phyloP scores from a whole-genome alignment of 139 green algal genomes.

The Micractinium conductrix region DNA sequence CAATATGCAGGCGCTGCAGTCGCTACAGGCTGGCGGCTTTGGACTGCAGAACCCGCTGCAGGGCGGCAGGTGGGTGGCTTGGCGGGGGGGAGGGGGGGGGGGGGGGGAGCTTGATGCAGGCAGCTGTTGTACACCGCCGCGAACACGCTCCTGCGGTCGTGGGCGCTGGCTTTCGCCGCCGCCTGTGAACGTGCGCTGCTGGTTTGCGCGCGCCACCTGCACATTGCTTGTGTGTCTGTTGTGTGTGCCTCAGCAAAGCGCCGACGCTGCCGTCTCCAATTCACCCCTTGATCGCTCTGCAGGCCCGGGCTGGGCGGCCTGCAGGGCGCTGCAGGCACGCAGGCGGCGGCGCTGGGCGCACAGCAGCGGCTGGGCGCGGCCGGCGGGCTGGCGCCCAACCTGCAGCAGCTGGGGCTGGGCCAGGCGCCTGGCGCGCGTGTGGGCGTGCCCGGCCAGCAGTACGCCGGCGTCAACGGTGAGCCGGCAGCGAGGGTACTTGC shows the following conservation, averaged over 20 bases:
- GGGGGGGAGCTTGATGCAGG: neutral
- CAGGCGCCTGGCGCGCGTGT: conserved; percentile 12
- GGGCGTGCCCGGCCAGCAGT: conserved; percentile 25
- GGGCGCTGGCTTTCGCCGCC: neutral
- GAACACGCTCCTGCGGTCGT: neutral
- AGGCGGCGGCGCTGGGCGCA: conserved; percentile 18
- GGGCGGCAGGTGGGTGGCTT: conserved; percentile 16
- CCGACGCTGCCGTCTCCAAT: neutral
- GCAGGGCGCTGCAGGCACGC: neutral
- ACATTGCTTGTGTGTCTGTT: too few species aligned
- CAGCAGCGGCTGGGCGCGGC: conserved; percentile 36
- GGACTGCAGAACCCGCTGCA: conserved; percentile 42
- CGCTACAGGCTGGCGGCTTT: conserved; percentile 34
- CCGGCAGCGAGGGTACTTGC: neutral
- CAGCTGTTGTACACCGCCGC: neutral
- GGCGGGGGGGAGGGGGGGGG: neutral
- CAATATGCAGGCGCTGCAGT: conserved; percentile 43
- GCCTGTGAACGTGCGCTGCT: neutral
- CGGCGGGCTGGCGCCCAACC: conserved; percentile 1
- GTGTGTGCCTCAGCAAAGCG: too few species aligned
- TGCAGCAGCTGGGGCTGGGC: conserved; percentile 28
- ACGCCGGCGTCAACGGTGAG: conserved; percentile 24
- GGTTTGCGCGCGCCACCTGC: neutral
- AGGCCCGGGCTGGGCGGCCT: conserved; percentile 39
- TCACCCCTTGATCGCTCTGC: too few species aligned